Evolutionary conservation across 345 rosid genomes (phyloP).

Genomic region (Psidium guajava): DNA sequence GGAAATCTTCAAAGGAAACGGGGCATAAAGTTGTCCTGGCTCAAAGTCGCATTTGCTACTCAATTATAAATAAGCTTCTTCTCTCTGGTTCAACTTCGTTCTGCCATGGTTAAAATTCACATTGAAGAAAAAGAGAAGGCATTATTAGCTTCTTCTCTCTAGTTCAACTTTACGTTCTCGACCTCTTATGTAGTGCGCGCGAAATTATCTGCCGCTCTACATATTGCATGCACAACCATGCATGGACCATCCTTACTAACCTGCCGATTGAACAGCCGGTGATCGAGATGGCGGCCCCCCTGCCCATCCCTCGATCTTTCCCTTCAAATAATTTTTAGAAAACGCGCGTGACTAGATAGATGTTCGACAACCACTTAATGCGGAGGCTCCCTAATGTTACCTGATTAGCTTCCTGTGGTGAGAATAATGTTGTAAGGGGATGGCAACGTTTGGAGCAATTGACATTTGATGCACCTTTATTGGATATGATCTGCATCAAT

Average conservation of each 20-base stretch:
- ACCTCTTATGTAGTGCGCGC: neutral
- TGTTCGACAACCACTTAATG: neutral
- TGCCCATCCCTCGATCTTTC: no score
- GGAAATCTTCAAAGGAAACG: no score
- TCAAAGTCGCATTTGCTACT: no score
- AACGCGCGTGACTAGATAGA: neutral
- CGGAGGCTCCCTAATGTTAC: neutral
- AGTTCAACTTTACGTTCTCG: neutral
- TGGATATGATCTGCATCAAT: neutral
- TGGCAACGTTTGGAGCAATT: neutral
- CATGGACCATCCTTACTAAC: neutral
- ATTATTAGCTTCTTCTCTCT: no score
- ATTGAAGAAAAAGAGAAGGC: no score
- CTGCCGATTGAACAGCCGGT: neutral
- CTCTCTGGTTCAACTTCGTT: no score
- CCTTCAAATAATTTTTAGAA: neutral
- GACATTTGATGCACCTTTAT: neutral
- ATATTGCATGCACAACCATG: neutral
- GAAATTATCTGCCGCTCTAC: no score
- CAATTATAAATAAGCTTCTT: no score
- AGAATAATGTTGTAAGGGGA: fast-evolving
- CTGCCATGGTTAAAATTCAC: no score
- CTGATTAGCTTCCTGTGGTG: neutral
- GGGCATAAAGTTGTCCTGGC: no score
- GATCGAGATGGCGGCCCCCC: neutral